phyloP scores from a whole-genome alignment of 768 basidiomycete genomes.

The Gymnopilus junonius region DNA sequence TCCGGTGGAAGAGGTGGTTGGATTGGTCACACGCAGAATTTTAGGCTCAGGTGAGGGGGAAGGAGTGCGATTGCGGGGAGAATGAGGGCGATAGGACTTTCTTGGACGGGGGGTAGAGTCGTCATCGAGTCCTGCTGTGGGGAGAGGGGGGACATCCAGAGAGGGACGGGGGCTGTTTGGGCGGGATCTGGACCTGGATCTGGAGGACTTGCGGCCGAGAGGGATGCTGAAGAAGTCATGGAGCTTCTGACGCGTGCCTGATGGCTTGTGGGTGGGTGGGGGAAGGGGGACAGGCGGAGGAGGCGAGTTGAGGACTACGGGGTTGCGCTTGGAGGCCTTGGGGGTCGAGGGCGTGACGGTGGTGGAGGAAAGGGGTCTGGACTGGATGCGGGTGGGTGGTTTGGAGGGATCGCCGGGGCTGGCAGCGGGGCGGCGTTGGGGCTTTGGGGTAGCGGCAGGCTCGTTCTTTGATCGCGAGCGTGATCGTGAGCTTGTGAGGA shows the following conservation, averaged over 20 bases:
- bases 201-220: constrained; percentile 38
- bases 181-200: constrained; percentile 38
- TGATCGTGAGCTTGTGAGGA: constrained; percentile 63
- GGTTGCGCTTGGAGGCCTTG: constrained; percentile 33
- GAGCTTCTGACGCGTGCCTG: constrained; percentile 42
- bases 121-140: constrained; percentile 23
- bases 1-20: constrained; percentile 33
- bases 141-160: constrained; percentile 27
- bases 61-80: constrained; percentile 34
- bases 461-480: constrained; percentile 54
- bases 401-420: constrained; percentile 37
- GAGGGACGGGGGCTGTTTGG: constrained; percentile 25
- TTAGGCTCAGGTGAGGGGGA: constrained; percentile 30
- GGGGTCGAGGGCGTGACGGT: constrained; percentile 65
- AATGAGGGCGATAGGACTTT: constrained; percentile 25
- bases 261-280: constrained; percentile 39
- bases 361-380: constrained; percentile 68
- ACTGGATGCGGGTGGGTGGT: constrained; percentile 52
- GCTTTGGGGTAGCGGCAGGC: constrained; percentile 8
- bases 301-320: constrained; percentile 10
- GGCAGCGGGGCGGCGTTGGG: constrained; percentile 14
- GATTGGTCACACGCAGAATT: constrained; percentile 28
- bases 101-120: constrained; percentile 34
- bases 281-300: constrained; percentile 20
- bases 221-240: constrained; percentile 53